Evolutionary conservation across 345 rosid species (phyloP), one percentile per base, ranked within the genome.

Genomic region (Pistacia vera): DNA sequence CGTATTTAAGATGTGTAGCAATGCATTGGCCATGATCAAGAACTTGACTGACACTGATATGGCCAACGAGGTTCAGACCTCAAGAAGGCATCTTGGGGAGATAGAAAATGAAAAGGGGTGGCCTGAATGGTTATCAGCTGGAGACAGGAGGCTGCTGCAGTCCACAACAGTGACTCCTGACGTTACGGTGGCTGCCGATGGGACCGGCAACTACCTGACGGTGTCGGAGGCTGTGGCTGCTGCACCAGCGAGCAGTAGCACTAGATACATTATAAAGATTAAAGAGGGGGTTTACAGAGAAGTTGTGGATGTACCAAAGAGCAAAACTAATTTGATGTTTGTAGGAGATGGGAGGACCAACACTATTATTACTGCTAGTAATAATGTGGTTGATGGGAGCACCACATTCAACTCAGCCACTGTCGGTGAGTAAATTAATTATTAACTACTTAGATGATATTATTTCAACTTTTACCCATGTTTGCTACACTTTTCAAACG

Each of bases 321-420:
- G 58, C 78, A 87, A 89, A 76, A 79, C 73, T 20, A 93, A 90
- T 63, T 77, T 95, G 25, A 88, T 95, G 98, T 90, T 95, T 17
- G 18, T 93, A 54, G 98, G 98, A 69, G 98, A 93, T 73, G 98
- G 94, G 48, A 83, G 92, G 77, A 81, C 66, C 0, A 84, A 77
- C 25, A 93, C 98, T 54, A 87, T 93, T 59, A 90, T 95, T 67
- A 91, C 96, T 59, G 98, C 70, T n/a, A 90, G 82, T 51, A 81
- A 90, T 74, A 93, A 91, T 20, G 95, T 93, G 8, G 91, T 84
- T n/a, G 98, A 95, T 71, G 99, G 99, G 1, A 89, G 94, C 87
- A 93, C 98, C 55, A 93, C 99, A 54, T 95, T 93, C 80, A 68
- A 87, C 49, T 93, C 99, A 0, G 93, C 99, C 28, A 95, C 98